Conservation (phyloP, 257 asterid species). For the Salvia hispanica region DNA sequence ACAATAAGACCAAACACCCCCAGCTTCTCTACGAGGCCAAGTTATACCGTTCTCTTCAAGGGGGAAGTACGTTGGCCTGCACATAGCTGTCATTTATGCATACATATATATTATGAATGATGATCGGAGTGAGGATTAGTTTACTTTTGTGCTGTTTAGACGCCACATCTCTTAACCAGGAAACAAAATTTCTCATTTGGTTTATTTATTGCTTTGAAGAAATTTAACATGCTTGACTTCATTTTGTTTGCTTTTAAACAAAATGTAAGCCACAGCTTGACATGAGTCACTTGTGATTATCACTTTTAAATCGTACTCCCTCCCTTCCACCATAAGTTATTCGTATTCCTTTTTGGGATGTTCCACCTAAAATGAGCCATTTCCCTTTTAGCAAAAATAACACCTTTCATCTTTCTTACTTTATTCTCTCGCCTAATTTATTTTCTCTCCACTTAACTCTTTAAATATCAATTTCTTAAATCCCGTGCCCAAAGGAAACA, state of each 20-base stretch:
- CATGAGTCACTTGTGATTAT: neutral
- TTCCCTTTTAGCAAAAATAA: too few species aligned
- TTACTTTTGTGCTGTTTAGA: conserved; percentile 6
- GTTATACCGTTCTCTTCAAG: conserved; percentile 84
- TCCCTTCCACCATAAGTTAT: too few species aligned
- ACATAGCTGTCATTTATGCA: conserved; percentile 23
- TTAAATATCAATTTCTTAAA: too few species aligned
- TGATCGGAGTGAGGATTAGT: conserved; percentile 4
- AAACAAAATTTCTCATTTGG: conserved; percentile 18
- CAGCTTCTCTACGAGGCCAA: conserved; percentile 94
- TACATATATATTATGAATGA: conserved; percentile 27
- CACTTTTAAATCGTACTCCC: neutral
- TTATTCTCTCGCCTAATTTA: too few species aligned
- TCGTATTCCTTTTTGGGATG: too few species aligned
- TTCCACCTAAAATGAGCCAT: too few species aligned
- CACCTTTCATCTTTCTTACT: too few species aligned
- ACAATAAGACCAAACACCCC: conserved; percentile 88
- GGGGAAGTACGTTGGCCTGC: conserved; percentile 80
- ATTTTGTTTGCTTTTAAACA: neutral
- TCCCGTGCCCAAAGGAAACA: too few species aligned
- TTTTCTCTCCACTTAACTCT: too few species aligned
- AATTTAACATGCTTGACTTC: neutral
- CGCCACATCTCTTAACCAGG: conserved; percentile 10
- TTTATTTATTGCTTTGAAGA: conserved; percentile 15
- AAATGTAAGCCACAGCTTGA: conserved; percentile 18